These are phyloP conservation scores for Penicillium longicatenatum DNA, from an alignment of 495 filamentous ascomycete genomes.

Conservation along the genomic window DNA sequence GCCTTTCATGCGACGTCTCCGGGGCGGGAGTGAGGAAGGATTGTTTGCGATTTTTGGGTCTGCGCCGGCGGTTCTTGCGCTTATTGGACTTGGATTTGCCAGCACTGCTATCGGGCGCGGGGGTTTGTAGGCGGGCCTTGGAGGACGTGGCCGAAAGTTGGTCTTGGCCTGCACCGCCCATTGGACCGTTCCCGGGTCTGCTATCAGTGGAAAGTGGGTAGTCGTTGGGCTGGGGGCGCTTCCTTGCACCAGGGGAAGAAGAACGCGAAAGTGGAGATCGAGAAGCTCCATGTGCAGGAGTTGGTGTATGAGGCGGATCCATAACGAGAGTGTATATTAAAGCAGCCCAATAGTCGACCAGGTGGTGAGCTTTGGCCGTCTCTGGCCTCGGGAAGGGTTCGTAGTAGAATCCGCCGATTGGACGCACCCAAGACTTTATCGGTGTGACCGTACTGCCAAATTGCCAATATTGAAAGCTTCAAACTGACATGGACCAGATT, in stretches of 20 bases:
- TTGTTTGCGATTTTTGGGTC: constrained; percentile 42
- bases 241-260: constrained; percentile 20
- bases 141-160: constrained; percentile 19
- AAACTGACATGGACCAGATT: not conserved
- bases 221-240: constrained; percentile 17
- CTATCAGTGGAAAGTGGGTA: constrained; percentile 27
- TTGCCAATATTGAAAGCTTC: not conserved
- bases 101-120: constrained; percentile 25
- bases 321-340: constrained; percentile 9
- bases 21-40: constrained; percentile 36
- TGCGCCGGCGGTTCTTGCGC: constrained; percentile 43
- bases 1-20: constrained; percentile 31
- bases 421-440: not conserved
- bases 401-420: not conserved
- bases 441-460: not conserved
- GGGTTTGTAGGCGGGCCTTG: constrained; percentile 27
- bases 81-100: constrained; percentile 34
- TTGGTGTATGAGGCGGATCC: constrained; percentile 24
- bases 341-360: not conserved
- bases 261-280: constrained; percentile 13
- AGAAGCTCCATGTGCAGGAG: constrained; percentile 10
- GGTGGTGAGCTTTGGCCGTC: constrained; percentile 3
- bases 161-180: constrained; percentile 19
- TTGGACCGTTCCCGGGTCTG: constrained; percentile 25
- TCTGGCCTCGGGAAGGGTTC: not conserved